Percentiles rank a stretch among this genome's conserved stretches.
These are phyloP conservation scores for Cyberlindnera meyerae DNA, from an alignment of 805 yeast species.

Conservation along the genomic window DNA sequence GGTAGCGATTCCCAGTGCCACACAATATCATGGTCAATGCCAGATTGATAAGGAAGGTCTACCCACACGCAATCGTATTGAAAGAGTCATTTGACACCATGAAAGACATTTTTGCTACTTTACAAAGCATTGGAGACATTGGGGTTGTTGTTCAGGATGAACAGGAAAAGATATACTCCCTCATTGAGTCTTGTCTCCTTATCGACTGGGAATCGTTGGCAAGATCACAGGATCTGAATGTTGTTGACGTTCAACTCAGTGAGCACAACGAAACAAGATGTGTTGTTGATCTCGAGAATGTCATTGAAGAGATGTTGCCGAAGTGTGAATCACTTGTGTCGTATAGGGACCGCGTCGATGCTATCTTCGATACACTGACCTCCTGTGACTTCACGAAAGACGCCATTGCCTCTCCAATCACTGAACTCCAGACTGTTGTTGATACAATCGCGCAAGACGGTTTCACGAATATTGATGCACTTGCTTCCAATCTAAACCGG, in stretches of 20 bases:
- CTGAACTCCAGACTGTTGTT: conserved; percentile 32
- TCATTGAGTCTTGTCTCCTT: conserved; percentile 32
- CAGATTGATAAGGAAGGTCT: conserved; percentile 43
- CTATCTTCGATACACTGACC: conserved; percentile 22
- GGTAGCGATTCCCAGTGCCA: conserved; percentile 55
- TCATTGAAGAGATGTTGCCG: conserved; percentile 27
- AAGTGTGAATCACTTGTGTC: conserved; percentile 28
- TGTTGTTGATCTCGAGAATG: conserved; percentile 26
- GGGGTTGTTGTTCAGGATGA: conserved; percentile 37
- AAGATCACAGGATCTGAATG: conserved; percentile 43
- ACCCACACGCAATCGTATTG: conserved; percentile 54
- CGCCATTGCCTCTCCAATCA: conserved; percentile 20
- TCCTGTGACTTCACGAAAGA: conserved; percentile 24
- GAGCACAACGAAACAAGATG: conserved; percentile 32
- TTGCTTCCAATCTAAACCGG: conserved; percentile 32
- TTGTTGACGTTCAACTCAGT: conserved; percentile 25
- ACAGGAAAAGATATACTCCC: conserved; percentile 28
- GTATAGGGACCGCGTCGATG: conserved; percentile 26
- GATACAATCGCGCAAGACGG: conserved; percentile 34
- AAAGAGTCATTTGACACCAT: conserved; percentile 46
- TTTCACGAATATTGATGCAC: conserved; percentile 29
- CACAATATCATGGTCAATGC: conserved; percentile 42
- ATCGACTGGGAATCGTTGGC: conserved; percentile 52
- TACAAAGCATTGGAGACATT: conserved; percentile 36
- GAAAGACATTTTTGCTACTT: conserved; percentile 28